These are phyloP conservation scores for Tilletiopsis washingtonensis DNA, from an alignment of 1,284 basidiomycete genomes.

Conservation along the genomic window DNA sequence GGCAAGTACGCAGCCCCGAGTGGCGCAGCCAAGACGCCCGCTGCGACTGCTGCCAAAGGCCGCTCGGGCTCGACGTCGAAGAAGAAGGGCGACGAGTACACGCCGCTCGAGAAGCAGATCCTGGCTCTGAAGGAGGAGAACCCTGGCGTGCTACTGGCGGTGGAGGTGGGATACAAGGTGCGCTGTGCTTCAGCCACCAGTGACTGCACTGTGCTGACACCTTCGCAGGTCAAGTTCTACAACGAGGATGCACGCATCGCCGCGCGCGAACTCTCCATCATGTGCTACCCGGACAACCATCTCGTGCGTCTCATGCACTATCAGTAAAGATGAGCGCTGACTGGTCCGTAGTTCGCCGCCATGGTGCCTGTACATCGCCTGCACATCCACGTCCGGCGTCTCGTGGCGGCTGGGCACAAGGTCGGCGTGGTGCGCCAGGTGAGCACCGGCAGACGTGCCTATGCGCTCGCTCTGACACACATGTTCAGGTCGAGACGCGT, in stretches of 20 bases:
- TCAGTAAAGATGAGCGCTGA: too few species aligned
- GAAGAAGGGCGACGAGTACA: conserved; percentile 61
- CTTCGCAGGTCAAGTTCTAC: conserved; percentile 62
- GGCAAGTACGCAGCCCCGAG: not conserved
- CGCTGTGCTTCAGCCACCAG: not conserved
- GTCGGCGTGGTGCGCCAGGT: conserved; percentile 81
- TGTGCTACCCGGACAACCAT: conserved; percentile 7
- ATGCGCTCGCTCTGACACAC: not conserved
- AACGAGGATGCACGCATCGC: conserved; percentile 84
- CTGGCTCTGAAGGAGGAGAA: conserved; percentile 48
- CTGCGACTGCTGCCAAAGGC: not conserved
- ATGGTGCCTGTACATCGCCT: conserved; percentile 74
- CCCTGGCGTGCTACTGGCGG: conserved; percentile 68
- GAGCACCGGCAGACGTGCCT: not conserved
- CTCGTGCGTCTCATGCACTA: too few species aligned
- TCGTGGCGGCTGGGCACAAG: conserved; percentile 73
- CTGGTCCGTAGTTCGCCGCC: conserved; percentile 53
- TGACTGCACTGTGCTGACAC: not conserved
- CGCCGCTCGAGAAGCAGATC: conserved; percentile 42
- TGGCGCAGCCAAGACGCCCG: not conserved
- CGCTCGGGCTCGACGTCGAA: conserved; percentile 8
- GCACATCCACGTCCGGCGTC: conserved; percentile 70
- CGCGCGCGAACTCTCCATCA: conserved; percentile 70
- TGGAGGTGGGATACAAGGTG: conserved; percentile 55
- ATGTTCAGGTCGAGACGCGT: conserved; percentile 68